Conservation (phyloP, 768 basidiomycete species). For the Pulveroboletus ravenelii region DNA sequence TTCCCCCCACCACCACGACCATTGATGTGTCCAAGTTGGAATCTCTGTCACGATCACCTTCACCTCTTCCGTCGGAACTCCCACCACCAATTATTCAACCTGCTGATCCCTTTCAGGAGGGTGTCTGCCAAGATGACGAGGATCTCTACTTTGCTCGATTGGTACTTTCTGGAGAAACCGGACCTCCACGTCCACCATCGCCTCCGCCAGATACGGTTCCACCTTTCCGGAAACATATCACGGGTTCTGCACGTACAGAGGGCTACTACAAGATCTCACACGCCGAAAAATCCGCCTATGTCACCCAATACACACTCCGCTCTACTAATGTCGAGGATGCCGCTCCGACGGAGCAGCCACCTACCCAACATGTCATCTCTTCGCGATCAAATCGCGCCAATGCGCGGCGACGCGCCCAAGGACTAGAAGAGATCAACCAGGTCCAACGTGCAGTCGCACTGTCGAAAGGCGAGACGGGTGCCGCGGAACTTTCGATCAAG, state of each 20-base stretch:
- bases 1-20: constrained; percentile 46
- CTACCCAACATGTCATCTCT: constrained; percentile 56
- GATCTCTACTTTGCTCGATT: constrained; percentile 73
- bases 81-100: constrained; percentile 42
- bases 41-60: constrained; percentile 47
- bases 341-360: constrained; percentile 38
- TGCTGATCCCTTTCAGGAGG: constrained; percentile 50
- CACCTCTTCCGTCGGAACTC: constrained; percentile 40
- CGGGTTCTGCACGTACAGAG: constrained; percentile 88
- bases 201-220: constrained; percentile 39
- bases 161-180: constrained; percentile 25
- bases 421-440: constrained; percentile 92
- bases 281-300: constrained; percentile 86
- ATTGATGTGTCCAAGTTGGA: constrained; percentile 44
- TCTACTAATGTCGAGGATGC: constrained; percentile 42
- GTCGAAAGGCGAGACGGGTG: constrained; percentile 69
- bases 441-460: constrained; percentile 76
- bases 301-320: constrained; percentile 80
- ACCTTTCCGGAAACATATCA: constrained; percentile 69
- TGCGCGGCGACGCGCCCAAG: constrained; percentile 85
- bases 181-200: constrained; percentile 24
- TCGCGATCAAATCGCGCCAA: constrained; percentile 90
- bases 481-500: constrained; percentile 77
- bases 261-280: constrained; percentile 95
- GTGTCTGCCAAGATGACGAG: constrained; percentile 80